These are phyloP conservation scores for Pichia cephalocereana DNA, from an alignment of 805 yeast genomes.

Conservation along the genomic window DNA sequence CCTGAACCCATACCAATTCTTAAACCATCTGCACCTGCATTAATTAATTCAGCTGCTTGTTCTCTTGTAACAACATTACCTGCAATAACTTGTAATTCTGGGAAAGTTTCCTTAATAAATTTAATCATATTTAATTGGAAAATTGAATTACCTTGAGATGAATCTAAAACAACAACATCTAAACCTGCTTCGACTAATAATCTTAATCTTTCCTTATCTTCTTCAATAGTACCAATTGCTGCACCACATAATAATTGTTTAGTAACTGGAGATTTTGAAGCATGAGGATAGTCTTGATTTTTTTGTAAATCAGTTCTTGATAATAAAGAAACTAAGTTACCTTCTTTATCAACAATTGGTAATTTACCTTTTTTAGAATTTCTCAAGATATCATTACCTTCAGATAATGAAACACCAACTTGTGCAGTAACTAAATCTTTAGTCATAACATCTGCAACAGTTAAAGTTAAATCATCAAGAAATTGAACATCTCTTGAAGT, in stretches of 20 bases:
- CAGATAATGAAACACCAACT: constrained; percentile 69
- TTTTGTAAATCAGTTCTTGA: constrained; percentile 96
- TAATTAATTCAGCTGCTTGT: constrained; percentile 92
- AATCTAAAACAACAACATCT: constrained; percentile 92
- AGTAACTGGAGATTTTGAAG: constrained; percentile 86
- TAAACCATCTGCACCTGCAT: constrained; percentile 95
- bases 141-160: constrained; percentile 94
- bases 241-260: constrained; percentile 99
- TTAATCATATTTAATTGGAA: constrained; percentile 91
- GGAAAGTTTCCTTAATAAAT: constrained; percentile 77
- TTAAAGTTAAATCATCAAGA: constrained; percentile 59
- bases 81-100: constrained; percentile 82
- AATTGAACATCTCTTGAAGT: constrained; percentile 97
- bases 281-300: constrained; percentile 87
- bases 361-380: constrained; percentile 94
- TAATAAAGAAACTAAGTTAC: constrained; percentile 75
- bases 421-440: constrained; percentile 75
- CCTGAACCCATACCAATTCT: constrained; percentile 99
- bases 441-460: constrained; percentile 81
- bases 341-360: constrained; percentile 76
- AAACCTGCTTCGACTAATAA: constrained; percentile 91
- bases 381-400: constrained; percentile 88
- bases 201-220: constrained; percentile 76
- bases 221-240: constrained; percentile 88
- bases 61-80: constrained; percentile 99